Base-by-base conservation (phyloP, 495 filamentous ascomycete genomes). In the Penicillium longicatenatum region DNA sequence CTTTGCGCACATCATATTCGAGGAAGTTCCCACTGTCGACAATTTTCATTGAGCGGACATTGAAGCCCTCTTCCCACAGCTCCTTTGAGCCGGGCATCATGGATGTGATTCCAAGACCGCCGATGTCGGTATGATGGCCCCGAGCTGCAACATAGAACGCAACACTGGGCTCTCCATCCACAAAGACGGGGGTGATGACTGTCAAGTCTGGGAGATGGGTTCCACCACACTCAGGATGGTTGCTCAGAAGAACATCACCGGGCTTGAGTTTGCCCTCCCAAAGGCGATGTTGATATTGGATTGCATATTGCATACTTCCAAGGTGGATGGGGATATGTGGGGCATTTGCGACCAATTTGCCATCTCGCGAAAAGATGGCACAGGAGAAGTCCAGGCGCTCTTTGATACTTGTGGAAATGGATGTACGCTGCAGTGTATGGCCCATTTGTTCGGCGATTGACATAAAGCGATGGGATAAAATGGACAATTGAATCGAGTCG, bases 241-340 rank as follows among this genome's bases (percentile, higher is more conserved):
- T 96, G 11, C 89, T 89, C 12, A 95, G 89, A 48, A 96, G 79
- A 10, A 94, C 92, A 72, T 96, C 91, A 50, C 91, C 91, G 47
- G 81, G 85, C 55, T 89, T 87, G 30, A 96, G 77, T 60, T 88
- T 92, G 19, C 87, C 89, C 58, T 84, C 79, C 91, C 91, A 95
- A 44, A 93, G 89, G 55, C 88, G 82, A 12, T 89, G 89, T 74
- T 95, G 91, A 8, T 86, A 88, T 54, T 84, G 81, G 9, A 95
- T 89, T 62, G 91, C 95, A n/a, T 91, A 95, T 7, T 86, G 90
- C 91, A 95, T 94, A 66, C 79, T 79, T 65, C 91, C 87, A 6
- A 96, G 73, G 66, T 93, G 90, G 12, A 93, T 89, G 0, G 91
- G 91, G 33, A 96, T 70, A 78, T 96, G 92, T 2, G 91, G 91